A percentile compares a stretch with the other conserved stretches of the same genome.
Evolutionary conservation across 805 yeast genomes (phyloP).

Genomic region (Candida loeiensis): DNA sequence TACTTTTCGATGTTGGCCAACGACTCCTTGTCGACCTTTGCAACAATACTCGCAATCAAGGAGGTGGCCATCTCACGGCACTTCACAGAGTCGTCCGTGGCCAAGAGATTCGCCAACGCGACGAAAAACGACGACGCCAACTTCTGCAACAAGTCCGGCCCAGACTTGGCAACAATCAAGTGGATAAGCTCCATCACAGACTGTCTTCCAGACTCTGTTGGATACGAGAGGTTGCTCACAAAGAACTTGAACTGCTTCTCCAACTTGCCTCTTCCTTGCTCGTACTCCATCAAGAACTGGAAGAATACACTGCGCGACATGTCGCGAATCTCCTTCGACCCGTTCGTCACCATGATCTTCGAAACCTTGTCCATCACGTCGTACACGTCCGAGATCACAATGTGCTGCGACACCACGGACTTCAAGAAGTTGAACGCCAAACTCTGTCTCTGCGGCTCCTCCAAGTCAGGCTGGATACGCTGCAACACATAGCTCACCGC

Average conservation of each 20-base stretch:
- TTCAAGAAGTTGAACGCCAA: slow-evolving; percentile 81
- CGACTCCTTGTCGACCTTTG: slow-evolving; percentile 39
- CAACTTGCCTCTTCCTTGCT: slow-evolving; percentile 82
- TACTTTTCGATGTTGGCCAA: slow-evolving; percentile 40
- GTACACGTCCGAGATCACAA: slow-evolving; percentile 82
- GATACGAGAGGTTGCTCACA: slow-evolving; percentile 77
- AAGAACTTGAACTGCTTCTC: slow-evolving; percentile 80
- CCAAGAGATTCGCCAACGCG: slow-evolving; percentile 70
- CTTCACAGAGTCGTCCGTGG: slow-evolving; percentile 70
- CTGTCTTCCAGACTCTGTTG: slow-evolving; percentile 80
- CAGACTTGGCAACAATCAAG: slow-evolving; percentile 62
- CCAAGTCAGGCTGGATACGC: slow-evolving; percentile 78
- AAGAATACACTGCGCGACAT: slow-evolving; percentile 79
- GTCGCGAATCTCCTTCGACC: slow-evolving; percentile 75
- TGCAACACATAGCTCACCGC: slow-evolving; percentile 72
- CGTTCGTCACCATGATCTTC: slow-evolving; percentile 85
- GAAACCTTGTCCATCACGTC: slow-evolving; percentile 81
- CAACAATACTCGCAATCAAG: slow-evolving; percentile 53
- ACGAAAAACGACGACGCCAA: slow-evolving; percentile 77
- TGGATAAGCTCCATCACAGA: slow-evolving; percentile 87
- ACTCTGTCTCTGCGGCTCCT: slow-evolving; percentile 86
- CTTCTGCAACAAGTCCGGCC: slow-evolving; percentile 53
- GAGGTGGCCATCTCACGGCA: slow-evolving; percentile 83
- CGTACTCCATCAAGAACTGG: slow-evolving; percentile 88
- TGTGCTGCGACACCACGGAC: slow-evolving; percentile 68